Conservation (phyloP, 23 red algal genomes). For the Gracilariopsis chorda region DNA sequence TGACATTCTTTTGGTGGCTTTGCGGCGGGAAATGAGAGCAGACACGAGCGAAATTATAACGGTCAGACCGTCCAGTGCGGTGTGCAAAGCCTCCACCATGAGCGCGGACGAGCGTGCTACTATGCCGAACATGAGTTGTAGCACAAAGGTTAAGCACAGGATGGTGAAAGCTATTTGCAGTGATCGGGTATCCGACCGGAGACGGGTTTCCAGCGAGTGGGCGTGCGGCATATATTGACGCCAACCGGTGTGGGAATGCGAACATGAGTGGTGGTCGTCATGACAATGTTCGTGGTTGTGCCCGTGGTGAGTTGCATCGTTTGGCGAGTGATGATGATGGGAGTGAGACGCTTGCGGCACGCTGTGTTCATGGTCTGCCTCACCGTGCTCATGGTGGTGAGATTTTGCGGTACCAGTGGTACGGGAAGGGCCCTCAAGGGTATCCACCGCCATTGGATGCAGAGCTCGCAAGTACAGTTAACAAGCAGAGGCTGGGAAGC, state of each 20-base stretch:
- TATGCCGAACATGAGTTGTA: conserved; percentile 35
- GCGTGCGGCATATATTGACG: conserved; percentile 59
- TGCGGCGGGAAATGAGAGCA: conserved; percentile 1
- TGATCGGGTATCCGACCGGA: conserved; percentile 30
- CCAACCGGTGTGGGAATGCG: conserved; percentile 22
- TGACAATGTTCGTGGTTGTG: not conserved
- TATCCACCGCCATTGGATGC: too few species aligned
- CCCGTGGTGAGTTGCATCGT: not conserved
- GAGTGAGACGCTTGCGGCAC: not conserved
- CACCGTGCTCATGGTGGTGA: conserved; percentile 1
- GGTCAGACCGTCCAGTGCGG: conserved; percentile 57
- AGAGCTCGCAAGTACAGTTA: too few species aligned
- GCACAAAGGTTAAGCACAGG: not conserved
- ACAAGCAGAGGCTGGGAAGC: too few species aligned
- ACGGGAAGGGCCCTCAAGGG: too few species aligned
- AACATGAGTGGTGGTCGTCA: not conserved
- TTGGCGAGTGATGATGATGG: conserved; percentile 27
- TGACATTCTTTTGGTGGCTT: not conserved
- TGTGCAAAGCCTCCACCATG: conserved; percentile 53
- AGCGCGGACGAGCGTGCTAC: conserved; percentile 35
- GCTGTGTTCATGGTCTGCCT: not conserved
- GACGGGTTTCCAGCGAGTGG: conserved; percentile 49
- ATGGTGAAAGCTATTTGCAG: conserved; percentile 36
- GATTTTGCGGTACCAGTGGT: not conserved
- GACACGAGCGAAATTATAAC: conserved; percentile 68